A percentile compares a stretch with the other conserved stretches of the same genome.
These are phyloP conservation scores for Phialophora tarda DNA, from an alignment of 2,329 filamentous ascomycete species.

Conservation along the genomic window DNA sequence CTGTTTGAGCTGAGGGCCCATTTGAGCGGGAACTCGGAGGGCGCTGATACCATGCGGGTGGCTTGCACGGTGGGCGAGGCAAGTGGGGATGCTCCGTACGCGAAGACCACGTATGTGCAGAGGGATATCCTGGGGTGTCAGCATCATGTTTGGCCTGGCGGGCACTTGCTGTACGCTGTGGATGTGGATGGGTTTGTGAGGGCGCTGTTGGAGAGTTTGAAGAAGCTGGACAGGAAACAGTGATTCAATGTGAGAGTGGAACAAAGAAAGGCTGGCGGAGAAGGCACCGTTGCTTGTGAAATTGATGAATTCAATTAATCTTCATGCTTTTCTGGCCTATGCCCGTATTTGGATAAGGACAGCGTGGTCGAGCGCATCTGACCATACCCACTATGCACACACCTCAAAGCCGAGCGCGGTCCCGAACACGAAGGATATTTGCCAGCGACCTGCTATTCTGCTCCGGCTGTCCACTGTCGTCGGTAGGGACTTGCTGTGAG, in stretches of 20 bases:
- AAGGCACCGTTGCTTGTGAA: not conserved
- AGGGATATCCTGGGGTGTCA: slow-evolving; percentile 2
- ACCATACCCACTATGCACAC: too few relatives aligned
- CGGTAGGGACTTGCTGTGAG: slow-evolving; percentile 46
- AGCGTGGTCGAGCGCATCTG: not conserved
- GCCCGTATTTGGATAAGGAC: not conserved
- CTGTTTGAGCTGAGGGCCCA: not conserved
- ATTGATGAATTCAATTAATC: not conserved
- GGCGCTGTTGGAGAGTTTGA: not conserved
- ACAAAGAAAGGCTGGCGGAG: not conserved
- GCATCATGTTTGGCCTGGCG: slow-evolving; percentile 14
- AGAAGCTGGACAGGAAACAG: not conserved
- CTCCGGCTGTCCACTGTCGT: slow-evolving; percentile 36
- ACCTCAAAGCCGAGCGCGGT: slow-evolving; percentile 4
- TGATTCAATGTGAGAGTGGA: not conserved
- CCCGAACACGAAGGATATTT: not conserved
- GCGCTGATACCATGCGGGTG: too few relatives aligned
- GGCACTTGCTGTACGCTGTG: slow-evolving; percentile 5
- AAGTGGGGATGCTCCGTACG: slow-evolving; percentile 12
- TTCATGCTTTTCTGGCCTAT: not conserved
- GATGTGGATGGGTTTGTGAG: slow-evolving; percentile 1
- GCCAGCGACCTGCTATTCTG: slow-evolving; percentile 16
- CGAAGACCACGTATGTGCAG: slow-evolving; percentile 6
- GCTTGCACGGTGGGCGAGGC: slow-evolving; percentile 2
- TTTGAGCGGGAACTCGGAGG: too few relatives aligned